Evolutionary conservation across 768 basidiomycete species (phyloP).

Genomic region (Boletus vinaceobasis): DNA sequence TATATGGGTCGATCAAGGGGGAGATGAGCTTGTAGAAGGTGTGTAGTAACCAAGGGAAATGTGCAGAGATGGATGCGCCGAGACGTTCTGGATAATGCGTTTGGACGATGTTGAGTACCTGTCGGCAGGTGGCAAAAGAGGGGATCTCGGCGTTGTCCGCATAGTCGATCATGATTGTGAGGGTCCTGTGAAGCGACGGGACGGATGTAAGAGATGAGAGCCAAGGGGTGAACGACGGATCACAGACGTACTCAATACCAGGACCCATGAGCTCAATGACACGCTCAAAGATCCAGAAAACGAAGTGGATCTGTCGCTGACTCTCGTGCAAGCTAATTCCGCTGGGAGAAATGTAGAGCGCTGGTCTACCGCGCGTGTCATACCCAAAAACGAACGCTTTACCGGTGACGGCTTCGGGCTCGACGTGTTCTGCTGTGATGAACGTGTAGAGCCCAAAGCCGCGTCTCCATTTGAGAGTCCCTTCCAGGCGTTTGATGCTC

Average conservation of each 20-base stretch:
- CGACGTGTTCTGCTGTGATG: conserved; percentile 59
- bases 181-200: conserved; percentile 41
- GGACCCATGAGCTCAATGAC: conserved; percentile 73
- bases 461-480: conserved; percentile 74
- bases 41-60: conserved; percentile 74
- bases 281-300: conserved; percentile 77
- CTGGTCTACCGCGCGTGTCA: conserved; percentile 65
- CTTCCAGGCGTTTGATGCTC: conserved; percentile 65
- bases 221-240: no score
- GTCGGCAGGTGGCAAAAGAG: conserved; percentile 36
- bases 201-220: background rate
- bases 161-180: conserved; percentile 75
- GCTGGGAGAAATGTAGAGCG: conserved; percentile 62
- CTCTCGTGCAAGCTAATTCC: conserved; percentile 77
- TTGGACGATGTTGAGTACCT: conserved; percentile 64
- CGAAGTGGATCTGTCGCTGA: conserved; percentile 65
- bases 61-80: conserved; percentile 67
- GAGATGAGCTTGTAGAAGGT: conserved; percentile 75
- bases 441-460: conserved; percentile 70
- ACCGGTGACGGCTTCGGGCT: conserved; percentile 79
- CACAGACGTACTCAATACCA: conserved; percentile 66
- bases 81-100: conserved; percentile 87
- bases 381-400: conserved; percentile 79
- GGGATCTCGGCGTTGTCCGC: conserved; percentile 67
- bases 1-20: conserved; percentile 82